Percentiles rank a stretch among this genome's conserved stretches.
phyloP scores from a whole-genome alignment of 2,329 filamentous ascomycete species.

The Didymella lethalis region DNA sequence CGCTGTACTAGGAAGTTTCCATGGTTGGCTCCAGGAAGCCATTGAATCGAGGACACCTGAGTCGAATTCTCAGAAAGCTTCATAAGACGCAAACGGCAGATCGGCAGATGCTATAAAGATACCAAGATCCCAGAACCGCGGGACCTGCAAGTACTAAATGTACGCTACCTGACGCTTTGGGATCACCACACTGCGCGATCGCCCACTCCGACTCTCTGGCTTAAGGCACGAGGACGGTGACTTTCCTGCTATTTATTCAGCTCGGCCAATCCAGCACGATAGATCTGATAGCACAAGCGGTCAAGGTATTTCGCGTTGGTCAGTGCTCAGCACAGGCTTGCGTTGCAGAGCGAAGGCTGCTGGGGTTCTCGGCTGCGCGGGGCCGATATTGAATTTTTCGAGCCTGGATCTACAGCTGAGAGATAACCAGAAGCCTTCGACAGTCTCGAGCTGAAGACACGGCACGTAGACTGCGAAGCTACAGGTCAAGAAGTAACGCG shows the following conservation, averaged over 20 bases:
- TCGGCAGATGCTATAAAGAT: constrained; percentile 8
- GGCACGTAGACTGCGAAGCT: constrained; percentile 1
- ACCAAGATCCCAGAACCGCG: constrained; percentile 1
- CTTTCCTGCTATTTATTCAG: neutral
- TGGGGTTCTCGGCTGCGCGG: constrained; percentile 16
- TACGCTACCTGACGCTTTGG: constrained; percentile 8
- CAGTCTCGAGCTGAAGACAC: constrained; percentile 7
- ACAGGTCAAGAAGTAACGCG: constrained; percentile 4
- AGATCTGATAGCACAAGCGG: neutral
- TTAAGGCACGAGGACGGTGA: constrained; percentile 3
- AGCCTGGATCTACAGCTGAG: constrained; percentile 17
- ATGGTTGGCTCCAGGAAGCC: neutral
- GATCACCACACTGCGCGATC: constrained; percentile 5
- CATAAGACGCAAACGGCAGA: neutral
- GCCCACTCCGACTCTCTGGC: constrained; percentile 9
- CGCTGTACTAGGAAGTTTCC: neutral
- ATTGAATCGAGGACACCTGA: neutral
- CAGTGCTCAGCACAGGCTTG: neutral
- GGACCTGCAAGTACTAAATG: constrained; percentile 3
- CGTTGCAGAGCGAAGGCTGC: constrained; percentile 1
- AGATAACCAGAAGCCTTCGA: neutral
- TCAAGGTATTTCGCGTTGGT: neutral
- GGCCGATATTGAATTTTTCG: constrained; percentile 8
- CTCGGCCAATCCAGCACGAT: constrained; percentile 5
- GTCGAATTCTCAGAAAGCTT: neutral